These are phyloP conservation scores for Sugiyamaella castrensis DNA, from an alignment of 1,139 yeast genomes.

Conservation along the genomic window DNA sequence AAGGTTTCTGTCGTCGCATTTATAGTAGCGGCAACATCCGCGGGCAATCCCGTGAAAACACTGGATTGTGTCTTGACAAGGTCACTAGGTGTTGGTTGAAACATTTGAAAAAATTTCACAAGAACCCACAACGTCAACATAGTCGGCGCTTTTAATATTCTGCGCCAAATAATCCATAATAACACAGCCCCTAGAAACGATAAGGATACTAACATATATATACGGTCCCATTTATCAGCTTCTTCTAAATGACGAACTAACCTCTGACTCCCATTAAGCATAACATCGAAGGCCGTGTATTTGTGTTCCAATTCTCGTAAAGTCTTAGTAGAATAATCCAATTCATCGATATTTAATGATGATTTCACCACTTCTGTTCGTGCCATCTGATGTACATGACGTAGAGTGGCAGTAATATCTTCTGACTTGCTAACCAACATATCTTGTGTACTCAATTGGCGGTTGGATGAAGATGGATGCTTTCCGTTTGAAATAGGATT, in stretches of 20 bases:
- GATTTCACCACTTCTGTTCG: constrained; percentile 49
- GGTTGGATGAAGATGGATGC: background rate
- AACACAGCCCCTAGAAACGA: constrained; percentile 57
- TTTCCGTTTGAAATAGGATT: background rate
- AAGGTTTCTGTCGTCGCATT: background rate
- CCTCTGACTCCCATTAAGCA: constrained; percentile 53
- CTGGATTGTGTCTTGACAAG: constrained; percentile 3
- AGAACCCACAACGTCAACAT: constrained; percentile 57
- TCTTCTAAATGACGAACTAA: constrained; percentile 64
- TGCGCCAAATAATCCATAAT: constrained; percentile 62
- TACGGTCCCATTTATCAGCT: constrained; percentile 62
- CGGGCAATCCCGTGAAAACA: constrained; percentile 1
- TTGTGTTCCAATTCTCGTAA: constrained; percentile 49
- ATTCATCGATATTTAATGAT: constrained; percentile 57
- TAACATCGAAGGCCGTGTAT: constrained; percentile 52
- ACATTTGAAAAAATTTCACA: constrained; percentile 47
- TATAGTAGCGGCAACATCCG: background rate
- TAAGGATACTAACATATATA: constrained; percentile 55
- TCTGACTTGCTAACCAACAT: constrained; percentile 50
- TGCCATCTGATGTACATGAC: constrained; percentile 54
- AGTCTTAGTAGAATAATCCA: constrained; percentile 58
- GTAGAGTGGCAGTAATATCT: constrained; percentile 52
- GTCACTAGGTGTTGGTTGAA: constrained; percentile 21
- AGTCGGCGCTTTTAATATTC: constrained; percentile 55
- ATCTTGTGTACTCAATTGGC: constrained; percentile 28